Evolutionary conservation across 75 land plant genomes (phyloP), one percentile per base, ranked within the genome.

Genomic region (Isoetes taiwanensis): DNA sequence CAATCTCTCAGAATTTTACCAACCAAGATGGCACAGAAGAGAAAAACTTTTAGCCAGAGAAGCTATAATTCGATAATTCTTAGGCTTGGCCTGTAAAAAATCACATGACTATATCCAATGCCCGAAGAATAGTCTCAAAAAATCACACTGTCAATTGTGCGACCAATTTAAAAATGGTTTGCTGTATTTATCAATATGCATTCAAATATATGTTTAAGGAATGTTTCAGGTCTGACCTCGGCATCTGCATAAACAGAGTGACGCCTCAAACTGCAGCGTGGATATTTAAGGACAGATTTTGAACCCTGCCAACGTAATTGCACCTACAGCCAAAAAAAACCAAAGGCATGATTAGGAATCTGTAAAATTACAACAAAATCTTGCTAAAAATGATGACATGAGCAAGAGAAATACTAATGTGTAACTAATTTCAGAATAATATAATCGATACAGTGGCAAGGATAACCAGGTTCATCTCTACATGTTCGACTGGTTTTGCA

Each of bases 241-340:
- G 97, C 97, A 78, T 90, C 97, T 28, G 97, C 77, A 74, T 86
- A 90, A 0, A 86, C 79, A 20, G 84, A 75, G 50, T 79, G 85
- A 16, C 84, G 69, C 65, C 64, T 68, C 17, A 90, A 64, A 65
- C 97, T 90, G 62, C 97, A 90, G 2, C 93, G 86, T n/a, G 97
- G 97, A 59, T 86, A 90, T 69, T 90, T 90, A 3, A 85, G 70
- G 2, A 90, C 96, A 16, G 76, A 75, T 58, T 85, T 80, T 20
- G 97, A 90, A 2, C 97, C 91, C 71, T 86, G 86, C 74, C 86
- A 78, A 21, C 97, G 72, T 50, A 90, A 55, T 63, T 72, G 78
- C 32, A 82, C 58, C 91, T 90, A 80, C 60, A 27, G 25, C 4
- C n/a, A 27, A 24, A n/a, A n/a, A n/a, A n/a, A n/a, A n/a, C n/a